These are phyloP conservation scores for Phycomyces blakesleeanus DNA, from an alignment of 192 early-diverging fungal genomes.

Conservation along the genomic window DNA sequence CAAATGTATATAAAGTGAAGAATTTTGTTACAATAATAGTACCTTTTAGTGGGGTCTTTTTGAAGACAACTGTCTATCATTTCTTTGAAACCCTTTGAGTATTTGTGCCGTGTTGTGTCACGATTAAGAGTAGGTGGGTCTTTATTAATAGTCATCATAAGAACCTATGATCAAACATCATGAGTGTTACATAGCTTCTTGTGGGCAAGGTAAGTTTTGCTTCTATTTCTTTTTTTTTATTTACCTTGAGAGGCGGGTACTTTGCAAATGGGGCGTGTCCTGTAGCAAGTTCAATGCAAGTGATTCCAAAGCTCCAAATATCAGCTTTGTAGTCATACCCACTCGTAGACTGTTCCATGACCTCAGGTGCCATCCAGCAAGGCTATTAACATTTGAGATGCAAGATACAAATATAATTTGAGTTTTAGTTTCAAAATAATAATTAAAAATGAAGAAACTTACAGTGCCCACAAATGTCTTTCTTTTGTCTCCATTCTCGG, in stretches of 20 bases:
- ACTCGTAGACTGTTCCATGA: slow-evolving; percentile 73
- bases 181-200: neutral
- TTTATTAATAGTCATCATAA: slow-evolving; percentile 83
- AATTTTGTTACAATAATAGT: too few species aligned
- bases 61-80: slow-evolving; percentile 82
- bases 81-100: slow-evolving; percentile 75
- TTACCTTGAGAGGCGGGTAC: slow-evolving; percentile 78
- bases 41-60: slow-evolving; percentile 72
- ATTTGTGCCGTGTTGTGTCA: slow-evolving; percentile 69
- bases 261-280: slow-evolving; percentile 88
- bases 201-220: neutral
- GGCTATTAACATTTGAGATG: too few species aligned
- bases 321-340: slow-evolving; percentile 89
- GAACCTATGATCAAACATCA: slow-evolving; percentile 57
- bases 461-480: slow-evolving; percentile 77
- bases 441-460: slow-evolving; percentile 9
- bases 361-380: slow-evolving; percentile 50
- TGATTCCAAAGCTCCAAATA: slow-evolving; percentile 92
- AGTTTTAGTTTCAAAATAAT: too few species aligned
- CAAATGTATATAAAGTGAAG: too few species aligned
- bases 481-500: slow-evolving; percentile 59
- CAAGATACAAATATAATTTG: too few species aligned
- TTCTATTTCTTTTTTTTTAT: too few species aligned
- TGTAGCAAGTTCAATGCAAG: slow-evolving; percentile 77
- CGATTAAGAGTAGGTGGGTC: slow-evolving; percentile 81